Evolutionary conservation across 805 yeast genomes (phyloP).

Genomic region (Soucietia sequanensis): DNA sequence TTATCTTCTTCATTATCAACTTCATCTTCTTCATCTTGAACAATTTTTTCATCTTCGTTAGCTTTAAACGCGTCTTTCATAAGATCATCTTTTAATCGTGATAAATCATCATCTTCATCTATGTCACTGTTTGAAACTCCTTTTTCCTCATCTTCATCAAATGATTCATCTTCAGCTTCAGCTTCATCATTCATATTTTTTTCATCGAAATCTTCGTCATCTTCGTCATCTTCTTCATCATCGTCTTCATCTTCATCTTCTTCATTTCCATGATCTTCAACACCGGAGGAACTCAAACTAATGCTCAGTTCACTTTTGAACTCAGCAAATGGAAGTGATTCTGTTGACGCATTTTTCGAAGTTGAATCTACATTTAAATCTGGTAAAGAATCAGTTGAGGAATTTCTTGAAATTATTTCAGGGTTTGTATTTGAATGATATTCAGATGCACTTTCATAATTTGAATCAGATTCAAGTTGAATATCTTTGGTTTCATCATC

Average conservation of each 20-base stretch:
- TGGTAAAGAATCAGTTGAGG: constrained; percentile 8
- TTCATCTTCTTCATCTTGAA: constrained; percentile 19
- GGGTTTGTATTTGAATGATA: constrained; percentile 21
- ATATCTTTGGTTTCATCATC: too few species aligned
- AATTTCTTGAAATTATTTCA: too few species aligned
- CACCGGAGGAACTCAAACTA: constrained; percentile 3
- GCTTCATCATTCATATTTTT: constrained; percentile 6
- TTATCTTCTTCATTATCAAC: constrained; percentile 12
- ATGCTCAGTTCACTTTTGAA: constrained; percentile 6
- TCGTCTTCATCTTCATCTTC: constrained; percentile 5
- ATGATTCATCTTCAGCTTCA: neutral
- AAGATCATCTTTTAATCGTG: constrained; percentile 15
- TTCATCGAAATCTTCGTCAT: constrained; percentile 8
- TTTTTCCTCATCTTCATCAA: constrained; percentile 27
- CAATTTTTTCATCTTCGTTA: constrained; percentile 18
- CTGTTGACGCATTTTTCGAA: constrained; percentile 14
- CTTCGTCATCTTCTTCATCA: constrained; percentile 7
- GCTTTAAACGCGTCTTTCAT: constrained; percentile 15
- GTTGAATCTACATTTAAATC: too few species aligned
- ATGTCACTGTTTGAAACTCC: constrained; percentile 19
- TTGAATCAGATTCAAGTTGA: constrained; percentile 20
- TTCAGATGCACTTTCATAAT: constrained; percentile 34
- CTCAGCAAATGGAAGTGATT: constrained; percentile 11
- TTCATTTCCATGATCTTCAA: constrained; percentile 6
- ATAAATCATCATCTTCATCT: constrained; percentile 17